Base-by-base conservation (phyloP, 1,284 basidiomycete species). In the Rhodotorula sp. region DNA sequence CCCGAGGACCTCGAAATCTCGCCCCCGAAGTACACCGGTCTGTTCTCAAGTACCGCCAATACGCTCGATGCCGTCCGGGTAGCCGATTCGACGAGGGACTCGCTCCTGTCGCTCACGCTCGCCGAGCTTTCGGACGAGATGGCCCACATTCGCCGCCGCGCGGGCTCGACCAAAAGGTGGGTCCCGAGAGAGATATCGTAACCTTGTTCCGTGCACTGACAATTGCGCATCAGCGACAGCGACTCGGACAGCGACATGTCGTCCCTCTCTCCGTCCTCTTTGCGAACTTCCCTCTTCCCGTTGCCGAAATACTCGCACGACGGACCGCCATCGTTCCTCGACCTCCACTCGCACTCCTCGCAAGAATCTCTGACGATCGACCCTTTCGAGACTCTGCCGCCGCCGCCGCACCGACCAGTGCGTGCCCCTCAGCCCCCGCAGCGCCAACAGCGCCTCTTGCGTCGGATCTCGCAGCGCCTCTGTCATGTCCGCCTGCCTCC, bases 81-180 rank as follows among this genome's bases (percentile, higher is more conserved):
- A 23, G 23, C 43, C 7, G 54, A 31, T 3, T 15, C 29, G 29
- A 56, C 54, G n/a, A 60, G 58, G 20, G 43, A 26, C 14, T 60
- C 58, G 43, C 39, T 60, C n/a, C 43, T 60, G 5, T 60, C 58
- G n/a, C 43, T 60, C 43, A 47, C 58, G 43, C 39, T 60, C 3
- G 58, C 39, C 43, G 58, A 60, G 43, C 39, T 60, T n/a, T 46
- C 58, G n/a, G 46, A 43, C 18, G 39, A 60, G 31, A 10, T 58
- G 20, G 51, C 51, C 51, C 51, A 52, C 10, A 21, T 52, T 10
- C 21, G 20, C n/a, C 21, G 51, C n/a, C 6, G 39, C 10, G 39
- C 39, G 39, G 10, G 10, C 39, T 43, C 39, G 8, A 43, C 39
- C 39, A 43, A 43, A 43, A 43, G 39, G 39, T 43, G 39, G n/a